Evolutionary conservation across 169 alveolate genomes (phyloP).

Genomic region (Eimeria sp.): DNA sequence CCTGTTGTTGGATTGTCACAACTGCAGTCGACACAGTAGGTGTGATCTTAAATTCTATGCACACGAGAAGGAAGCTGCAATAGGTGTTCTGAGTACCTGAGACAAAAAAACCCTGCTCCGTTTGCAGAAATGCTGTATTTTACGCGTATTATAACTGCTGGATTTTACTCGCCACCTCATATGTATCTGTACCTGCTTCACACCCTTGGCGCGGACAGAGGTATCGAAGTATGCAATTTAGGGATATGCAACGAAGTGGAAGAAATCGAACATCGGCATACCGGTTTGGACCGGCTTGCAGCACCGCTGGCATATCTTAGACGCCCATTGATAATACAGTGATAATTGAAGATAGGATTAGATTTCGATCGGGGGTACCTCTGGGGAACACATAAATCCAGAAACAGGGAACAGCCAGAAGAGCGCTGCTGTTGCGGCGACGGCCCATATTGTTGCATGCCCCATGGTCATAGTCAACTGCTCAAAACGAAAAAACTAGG

Average conservation of each 20-base stretch:
- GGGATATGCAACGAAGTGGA: not conserved
- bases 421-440: constrained; percentile 13
- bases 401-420: constrained; percentile 9
- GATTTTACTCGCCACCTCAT: not conserved
- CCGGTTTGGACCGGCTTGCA: constrained; percentile 82
- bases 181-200: not conserved
- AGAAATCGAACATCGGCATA: not conserved
- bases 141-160: not conserved
- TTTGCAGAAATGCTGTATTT: constrained; percentile 67
- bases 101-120: constrained; percentile 78
- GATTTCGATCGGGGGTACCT: not conserved
- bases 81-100: constrained; percentile 25
- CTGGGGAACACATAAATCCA: constrained; percentile 64
- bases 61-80: not conserved
- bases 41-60: constrained; percentile 28
- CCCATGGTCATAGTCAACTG: not conserved
- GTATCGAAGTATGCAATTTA: not conserved
- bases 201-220: not conserved
- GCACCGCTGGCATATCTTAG: constrained; percentile 80
- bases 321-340: not conserved
- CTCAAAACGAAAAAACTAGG: not conserved
- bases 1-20: constrained; percentile 77
- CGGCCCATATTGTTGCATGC: not conserved
- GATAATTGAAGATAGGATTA: too few species aligned
- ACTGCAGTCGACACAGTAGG: constrained; percentile 74